Evolutionary conservation across 768 basidiomycete species (phyloP), one percentile per base, ranked within the genome.

Genomic region (Suillus ampliporus): DNA sequence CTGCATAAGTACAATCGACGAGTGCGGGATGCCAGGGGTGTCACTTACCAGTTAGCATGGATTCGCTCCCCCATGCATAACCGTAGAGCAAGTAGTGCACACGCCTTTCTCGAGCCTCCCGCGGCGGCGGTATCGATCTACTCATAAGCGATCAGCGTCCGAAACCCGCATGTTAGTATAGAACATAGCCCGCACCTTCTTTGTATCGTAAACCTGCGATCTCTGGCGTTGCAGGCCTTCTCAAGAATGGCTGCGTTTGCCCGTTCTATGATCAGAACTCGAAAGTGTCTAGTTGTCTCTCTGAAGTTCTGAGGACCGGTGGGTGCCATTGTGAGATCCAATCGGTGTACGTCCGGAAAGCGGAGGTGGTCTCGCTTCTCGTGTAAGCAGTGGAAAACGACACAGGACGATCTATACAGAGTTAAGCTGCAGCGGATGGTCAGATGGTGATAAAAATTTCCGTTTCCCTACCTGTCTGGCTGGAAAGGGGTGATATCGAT

Each of bases 1-100:
- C 56, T 57, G 37, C 9, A 57, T 11, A 11, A 38, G 9, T 2
- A 23, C 13, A 15, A 26, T 3, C n/a, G 11, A 21, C 37, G 4
- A 40, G 21, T 13, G 14, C 5, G n/a, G 14, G 13, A 7, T 10
- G 3, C n/a, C 7, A 7, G 14, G 23, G 61, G 5, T 17, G 21
- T 37, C 17, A 17, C 67, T 40, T 57, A 19, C 56, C 56, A 57
- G 5, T 40, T 40, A 28, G 56, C 56, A 40, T 40, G 56, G 37
- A 57, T 57, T 5, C n/a, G 15, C 13, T 57, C 43, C 7, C 40
- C n/a, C 43, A 44, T n/a, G 9, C 10, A n/a, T n/a, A 9, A 19
- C 19, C 19, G 9, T 10, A n/a, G 43, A 9, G 9, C 9, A 76
- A 78, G 14, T 64, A 34, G 23, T 17, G 10, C 14, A 38, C 56